Evolutionary conservation across 2,329 filamentous ascomycete genomes (phyloP).

Genomic region (Diaporthe sp.): DNA sequence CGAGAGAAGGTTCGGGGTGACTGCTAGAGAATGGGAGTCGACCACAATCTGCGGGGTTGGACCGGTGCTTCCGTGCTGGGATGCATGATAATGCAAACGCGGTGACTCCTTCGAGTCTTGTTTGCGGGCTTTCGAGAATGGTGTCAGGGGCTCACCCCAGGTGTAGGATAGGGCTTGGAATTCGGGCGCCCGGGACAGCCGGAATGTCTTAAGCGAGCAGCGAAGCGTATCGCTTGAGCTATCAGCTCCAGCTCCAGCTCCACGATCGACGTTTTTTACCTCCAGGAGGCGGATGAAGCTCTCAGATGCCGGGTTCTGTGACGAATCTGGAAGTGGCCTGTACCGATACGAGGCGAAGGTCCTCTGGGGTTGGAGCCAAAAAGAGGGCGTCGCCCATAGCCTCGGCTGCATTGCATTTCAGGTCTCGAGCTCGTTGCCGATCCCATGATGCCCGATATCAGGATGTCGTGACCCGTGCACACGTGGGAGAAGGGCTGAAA

Average conservation of each 20-base stretch:
- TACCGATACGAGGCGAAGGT: neutral
- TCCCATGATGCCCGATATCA: neutral
- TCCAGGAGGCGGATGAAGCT: neutral
- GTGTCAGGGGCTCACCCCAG: conserved; percentile 14
- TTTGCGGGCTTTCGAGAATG: neutral
- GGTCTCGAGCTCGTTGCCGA: neutral
- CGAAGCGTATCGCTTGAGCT: neutral
- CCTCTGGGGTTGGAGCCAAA: neutral
- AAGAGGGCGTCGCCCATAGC: neutral
- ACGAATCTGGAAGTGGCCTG: conserved; percentile 3
- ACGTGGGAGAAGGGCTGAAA: neutral
- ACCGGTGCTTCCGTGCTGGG: neutral
- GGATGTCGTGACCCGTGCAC: neutral
- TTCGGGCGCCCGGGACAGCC: neutral
- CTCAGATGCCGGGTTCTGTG: neutral
- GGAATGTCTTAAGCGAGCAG: neutral
- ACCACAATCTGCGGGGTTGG: neutral
- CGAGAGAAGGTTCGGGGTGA: conserved; percentile 1
- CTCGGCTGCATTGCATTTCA: neutral
- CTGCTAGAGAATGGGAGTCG: neutral
- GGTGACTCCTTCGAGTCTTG: too few species aligned
- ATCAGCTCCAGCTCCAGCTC: neutral
- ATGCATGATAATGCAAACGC: neutral
- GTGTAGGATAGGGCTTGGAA: conserved; percentile 30
- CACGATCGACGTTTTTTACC: neutral